phyloP scores from a whole-genome alignment of 2,329 filamentous ascomycete genomes.

The Alternaria viburni region DNA sequence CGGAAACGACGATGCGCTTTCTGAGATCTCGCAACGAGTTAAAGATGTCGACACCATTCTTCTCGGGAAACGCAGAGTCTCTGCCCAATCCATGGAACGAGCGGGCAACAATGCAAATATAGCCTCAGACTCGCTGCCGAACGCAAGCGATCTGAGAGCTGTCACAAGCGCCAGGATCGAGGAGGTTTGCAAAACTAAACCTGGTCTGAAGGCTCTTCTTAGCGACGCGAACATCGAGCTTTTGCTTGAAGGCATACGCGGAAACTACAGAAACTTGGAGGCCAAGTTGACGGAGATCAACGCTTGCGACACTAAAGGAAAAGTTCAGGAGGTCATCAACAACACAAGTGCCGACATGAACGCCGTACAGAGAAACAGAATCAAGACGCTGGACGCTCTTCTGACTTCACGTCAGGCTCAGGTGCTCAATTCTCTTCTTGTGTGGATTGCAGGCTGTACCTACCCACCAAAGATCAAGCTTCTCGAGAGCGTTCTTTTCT shows the following conservation, averaged over 20 bases:
- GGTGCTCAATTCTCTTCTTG: constrained; percentile 17
- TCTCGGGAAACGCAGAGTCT: not conserved
- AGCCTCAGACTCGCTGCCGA: not conserved
- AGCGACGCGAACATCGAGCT: constrained; percentile 16
- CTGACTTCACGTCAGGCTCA: constrained; percentile 12
- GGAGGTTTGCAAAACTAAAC: constrained; percentile 11
- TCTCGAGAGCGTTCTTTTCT: constrained; percentile 19
- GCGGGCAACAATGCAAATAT: not conserved
- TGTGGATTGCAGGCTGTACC: constrained; percentile 18
- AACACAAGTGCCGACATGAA: constrained; percentile 11
- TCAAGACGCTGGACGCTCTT: constrained; percentile 3
- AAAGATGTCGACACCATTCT: not conserved
- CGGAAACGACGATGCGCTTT: not conserved
- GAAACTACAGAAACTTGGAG: constrained; percentile 17
- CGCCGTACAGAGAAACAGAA: not conserved
- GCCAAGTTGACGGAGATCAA: constrained; percentile 20
- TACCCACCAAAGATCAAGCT: constrained; percentile 1
- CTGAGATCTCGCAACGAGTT: not conserved
- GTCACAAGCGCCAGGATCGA: constrained; percentile 7
- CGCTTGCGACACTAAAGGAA: constrained; percentile 20
- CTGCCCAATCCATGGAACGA: not conserved
- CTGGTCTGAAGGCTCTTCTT: constrained; percentile 14
- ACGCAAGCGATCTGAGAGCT: constrained; percentile 9
- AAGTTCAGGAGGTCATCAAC: constrained; percentile 17
- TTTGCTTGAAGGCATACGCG: constrained; percentile 14